A percentile compares a stretch with the other conserved stretches of the same genome.
Evolutionary conservation across 176 grass and related monocot genomes (phyloP).

Genomic region (Oryza meyeriana): DNA sequence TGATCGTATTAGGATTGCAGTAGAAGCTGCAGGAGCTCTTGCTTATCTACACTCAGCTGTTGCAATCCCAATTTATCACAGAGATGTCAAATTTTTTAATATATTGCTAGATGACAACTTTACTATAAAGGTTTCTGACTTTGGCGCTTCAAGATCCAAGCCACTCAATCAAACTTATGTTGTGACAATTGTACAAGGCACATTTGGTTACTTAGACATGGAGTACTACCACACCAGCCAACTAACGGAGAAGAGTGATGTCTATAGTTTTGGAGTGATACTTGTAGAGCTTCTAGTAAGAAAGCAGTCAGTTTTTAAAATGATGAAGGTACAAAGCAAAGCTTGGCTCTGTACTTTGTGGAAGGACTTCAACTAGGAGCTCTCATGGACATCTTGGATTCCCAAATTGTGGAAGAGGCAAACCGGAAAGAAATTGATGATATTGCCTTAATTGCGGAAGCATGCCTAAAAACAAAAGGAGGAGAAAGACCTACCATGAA

Average conservation of each 20-base stretch:
- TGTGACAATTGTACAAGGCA: not conserved
- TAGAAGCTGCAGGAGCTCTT: not conserved
- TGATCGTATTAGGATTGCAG: not conserved
- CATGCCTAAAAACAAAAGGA: conserved; percentile 11
- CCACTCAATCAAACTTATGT: conserved; percentile 29
- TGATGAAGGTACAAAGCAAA: not conserved
- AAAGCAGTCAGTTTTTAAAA: conserved; percentile 28
- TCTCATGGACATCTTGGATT: not conserved
- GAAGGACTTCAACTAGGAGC: not conserved
- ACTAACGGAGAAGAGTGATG: conserved; percentile 25
- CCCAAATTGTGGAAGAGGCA: conserved; percentile 24
- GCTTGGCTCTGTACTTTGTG: not conserved
- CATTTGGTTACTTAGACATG: not conserved
- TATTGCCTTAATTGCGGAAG: not conserved
- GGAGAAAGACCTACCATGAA: too few relatives aligned
- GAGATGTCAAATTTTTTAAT: not conserved
- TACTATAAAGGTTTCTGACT: conserved; percentile 8
- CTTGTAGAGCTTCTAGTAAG: conserved; percentile 20
- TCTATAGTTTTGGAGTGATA: conserved; percentile 44
- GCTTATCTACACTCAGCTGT: not conserved
- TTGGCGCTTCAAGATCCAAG: conserved; percentile 27
- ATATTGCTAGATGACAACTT: not conserved
- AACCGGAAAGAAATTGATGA: conserved; percentile 4
- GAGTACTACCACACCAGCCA: not conserved
- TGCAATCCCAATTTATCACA: not conserved